A percentile compares a stretch with the other conserved stretches of the same genome.
Evolutionary conservation across 768 basidiomycete species (phyloP).

Genomic region (Arthromyces matolae): DNA sequence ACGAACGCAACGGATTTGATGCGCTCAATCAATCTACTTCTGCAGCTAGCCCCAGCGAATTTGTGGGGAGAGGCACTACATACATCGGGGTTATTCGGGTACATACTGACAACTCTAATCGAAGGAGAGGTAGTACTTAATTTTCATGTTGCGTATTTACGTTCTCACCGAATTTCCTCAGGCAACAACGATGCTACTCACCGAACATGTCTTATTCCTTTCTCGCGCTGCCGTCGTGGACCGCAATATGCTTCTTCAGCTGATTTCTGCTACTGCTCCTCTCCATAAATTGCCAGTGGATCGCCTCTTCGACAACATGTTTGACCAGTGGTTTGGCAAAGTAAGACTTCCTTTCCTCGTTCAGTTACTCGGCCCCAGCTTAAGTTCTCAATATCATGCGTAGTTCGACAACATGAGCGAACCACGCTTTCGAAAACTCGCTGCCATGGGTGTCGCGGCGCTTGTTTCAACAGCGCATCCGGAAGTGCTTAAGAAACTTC

Average conservation of each 20-base stretch:
- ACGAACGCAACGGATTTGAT: conserved; percentile 63
- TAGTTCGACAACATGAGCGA: conserved; percentile 93
- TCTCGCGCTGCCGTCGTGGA: conserved; percentile 71
- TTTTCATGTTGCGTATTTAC: conserved; percentile 4
- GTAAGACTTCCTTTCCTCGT: conserved; percentile 46
- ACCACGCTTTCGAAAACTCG: conserved; percentile 76
- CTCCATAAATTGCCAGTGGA: conserved; percentile 44
- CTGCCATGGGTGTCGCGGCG: conserved; percentile 76
- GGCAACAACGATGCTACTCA: conserved; percentile 45
- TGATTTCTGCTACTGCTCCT: conserved; percentile 62
- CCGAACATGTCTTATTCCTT: conserved; percentile 70
- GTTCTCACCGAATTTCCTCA: conserved; percentile 18
- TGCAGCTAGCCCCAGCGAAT: conserved; percentile 59
- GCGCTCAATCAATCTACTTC: conserved; percentile 51
- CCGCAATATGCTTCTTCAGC: conserved; percentile 61
- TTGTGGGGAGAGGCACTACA: conserved; percentile 77
- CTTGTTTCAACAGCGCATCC: conserved; percentile 72
- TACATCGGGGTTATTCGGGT: conserved; percentile 66
- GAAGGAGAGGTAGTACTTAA: conserved; percentile 60
- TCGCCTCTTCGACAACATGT: conserved; percentile 57
- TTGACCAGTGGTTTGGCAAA: conserved; percentile 83
- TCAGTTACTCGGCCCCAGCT: neutral
- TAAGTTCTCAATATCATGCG: conserved; percentile 3
- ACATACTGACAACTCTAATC: conserved; percentile 53
- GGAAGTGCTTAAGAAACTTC: conserved; percentile 68